Evolutionary conservation across 768 basidiomycete species (phyloP), one percentile per base, ranked within the genome.

Genomic region (Tylopilus sp.): DNA sequence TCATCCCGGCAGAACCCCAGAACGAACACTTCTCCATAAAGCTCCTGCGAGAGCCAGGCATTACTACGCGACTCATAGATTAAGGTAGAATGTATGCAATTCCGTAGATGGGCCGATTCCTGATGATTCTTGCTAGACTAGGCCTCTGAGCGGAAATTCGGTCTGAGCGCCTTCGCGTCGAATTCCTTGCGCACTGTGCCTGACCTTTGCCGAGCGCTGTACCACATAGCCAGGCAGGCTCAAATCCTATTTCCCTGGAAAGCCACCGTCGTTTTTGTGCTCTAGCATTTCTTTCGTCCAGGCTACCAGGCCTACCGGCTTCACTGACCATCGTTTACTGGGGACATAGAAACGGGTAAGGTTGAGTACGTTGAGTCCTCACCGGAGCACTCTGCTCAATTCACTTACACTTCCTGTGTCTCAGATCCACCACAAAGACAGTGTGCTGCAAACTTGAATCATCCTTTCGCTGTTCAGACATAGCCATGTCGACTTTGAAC

Each of bases 401-500:
- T 69, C 85, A 6, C 84, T 84, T 5, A 71, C 72, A 19, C 66
- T 83, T 56, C 62, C 6, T 54, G 63, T 43, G 30, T 55, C 8
- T 33, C 45, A 29, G 56, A 51, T n/a, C 12, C 56, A 3, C 45
- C 50, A 1, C 59, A 62, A 28, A 59, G 60, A 36, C 50, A 55
- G 44, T 55, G 52, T 38, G 49, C n/a, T 66, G 41, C 73, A 77
- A 12, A 65, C 84, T 56, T 71, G 75, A 42, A 80, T 72, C 53
- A 80, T 85, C 71, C 85, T 85, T 29, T 82, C 78, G 25, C 63
- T 84, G 44, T 73, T 75, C n/a, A 71, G 75, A 61, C 63, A 71
- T 26, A 76, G 76, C 41, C 52, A 17, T 21, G 60, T 59, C 47
- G 56, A 66, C 25, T 19, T 47, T 29, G 71, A 68, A 42, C 38